Base-by-base conservation (phyloP, 352 stramenopile genomes). In the Globisporangium iwayamae region DNA sequence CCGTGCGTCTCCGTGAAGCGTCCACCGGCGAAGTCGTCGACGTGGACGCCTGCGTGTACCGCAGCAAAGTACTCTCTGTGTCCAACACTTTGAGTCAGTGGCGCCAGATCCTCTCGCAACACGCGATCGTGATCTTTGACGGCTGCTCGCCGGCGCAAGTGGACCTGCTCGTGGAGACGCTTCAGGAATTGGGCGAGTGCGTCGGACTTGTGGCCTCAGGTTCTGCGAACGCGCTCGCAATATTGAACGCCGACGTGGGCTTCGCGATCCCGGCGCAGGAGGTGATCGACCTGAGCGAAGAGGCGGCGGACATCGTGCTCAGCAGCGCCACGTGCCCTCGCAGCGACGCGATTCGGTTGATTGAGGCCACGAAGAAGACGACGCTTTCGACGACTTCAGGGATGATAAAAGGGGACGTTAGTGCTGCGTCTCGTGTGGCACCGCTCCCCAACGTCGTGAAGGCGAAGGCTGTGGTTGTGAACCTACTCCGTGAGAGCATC, bases 21-120 rank as follows among this genome's bases (percentile, higher is more conserved):
- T 56, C 73, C 9, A 82, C 60, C 9, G 75, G 71, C 30, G 73
- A 74, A 18, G 55, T 75, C 11, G 55, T 75, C 3, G 68, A 78
- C 1, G 34, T 84, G 0, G 66, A 78, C 25, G 71, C 78, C 3
- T 69, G 64, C 6, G 71, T 82, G 9, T 83, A 76, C 47, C 67
- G 65, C 10, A 78, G 70, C 52, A 67, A 62, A 22, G 73, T 72
- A 51, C 66, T 86, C 0, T 86, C 78, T 38, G 74, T 84, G 34
- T 79, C 75, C 5, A 86, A 84, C 34, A 86, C 78, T n/a, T 65
- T 84, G 5, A 66, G 47, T 7, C 75, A 84, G 57, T 86, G 78
- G 78, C 72, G 74, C 30, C 65, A 75, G 48, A 70, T 86, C 9
- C 46, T 81, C 16, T 66, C 70, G 5, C 75, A 81, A 54, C 69